Conservation (phyloP, 2,329 filamentous ascomycete genomes). For the Beauveria brongniartii region DNA sequence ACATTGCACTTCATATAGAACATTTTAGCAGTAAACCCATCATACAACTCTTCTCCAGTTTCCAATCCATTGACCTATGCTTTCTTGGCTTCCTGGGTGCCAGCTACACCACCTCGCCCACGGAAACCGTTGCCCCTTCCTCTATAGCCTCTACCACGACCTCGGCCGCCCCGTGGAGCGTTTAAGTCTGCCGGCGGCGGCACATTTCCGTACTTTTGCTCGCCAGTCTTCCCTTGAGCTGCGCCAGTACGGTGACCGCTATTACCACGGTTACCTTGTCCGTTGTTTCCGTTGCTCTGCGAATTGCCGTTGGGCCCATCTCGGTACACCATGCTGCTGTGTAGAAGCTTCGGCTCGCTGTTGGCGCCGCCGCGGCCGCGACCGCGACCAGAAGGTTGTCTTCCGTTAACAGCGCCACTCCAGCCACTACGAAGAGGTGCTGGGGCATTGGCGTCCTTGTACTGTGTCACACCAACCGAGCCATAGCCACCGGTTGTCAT, state of each 20-base stretch:
- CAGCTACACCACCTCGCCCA: constrained; percentile 24
- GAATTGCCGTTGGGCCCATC: constrained; percentile 25
- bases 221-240: constrained; percentile 13
- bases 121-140: constrained; percentile 28
- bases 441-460: constrained; percentile 47
- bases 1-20: not conserved
- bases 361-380: constrained; percentile 24
- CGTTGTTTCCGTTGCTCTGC: constrained; percentile 17
- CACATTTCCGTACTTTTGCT: constrained; percentile 43
- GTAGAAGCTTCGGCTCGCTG: constrained; percentile 34
- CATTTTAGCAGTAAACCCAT: not conserved
- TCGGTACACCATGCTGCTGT: constrained; percentile 47
- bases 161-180: constrained; percentile 31
- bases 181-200: constrained; percentile 54
- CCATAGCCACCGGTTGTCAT: constrained; percentile 47
- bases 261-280: constrained; percentile 16
- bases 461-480: constrained; percentile 54
- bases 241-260: constrained; percentile 20
- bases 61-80: not conserved
- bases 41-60: not conserved
- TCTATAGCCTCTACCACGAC: constrained; percentile 32
- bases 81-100: constrained; percentile 6
- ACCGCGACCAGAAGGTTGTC: constrained; percentile 30
- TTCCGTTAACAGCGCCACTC: constrained; percentile 47
- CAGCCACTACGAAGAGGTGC: constrained; percentile 48